These are phyloP conservation scores for Aspergillus asperescens DNA, from an alignment of 495 filamentous ascomycete species.

Conservation along the genomic window DNA sequence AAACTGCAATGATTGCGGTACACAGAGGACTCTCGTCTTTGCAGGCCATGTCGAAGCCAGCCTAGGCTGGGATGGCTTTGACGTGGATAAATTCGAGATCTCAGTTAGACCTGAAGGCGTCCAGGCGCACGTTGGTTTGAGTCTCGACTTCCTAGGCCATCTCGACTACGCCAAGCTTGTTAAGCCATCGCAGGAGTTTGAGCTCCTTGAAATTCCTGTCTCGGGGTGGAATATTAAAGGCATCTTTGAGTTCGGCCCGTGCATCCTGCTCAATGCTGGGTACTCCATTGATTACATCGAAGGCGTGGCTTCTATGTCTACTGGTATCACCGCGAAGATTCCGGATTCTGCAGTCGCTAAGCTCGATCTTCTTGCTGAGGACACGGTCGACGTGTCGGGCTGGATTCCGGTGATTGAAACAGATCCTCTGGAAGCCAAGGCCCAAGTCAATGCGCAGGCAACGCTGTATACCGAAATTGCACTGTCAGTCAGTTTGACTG, in stretches of 20 bases:
- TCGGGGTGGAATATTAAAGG: conserved; percentile 2
- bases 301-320: not conserved
- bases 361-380: not conserved
- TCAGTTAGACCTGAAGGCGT: conserved; percentile 3
- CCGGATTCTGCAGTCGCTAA: conserved; percentile 8
- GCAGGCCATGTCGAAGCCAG: conserved; percentile 10
- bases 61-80: not conserved
- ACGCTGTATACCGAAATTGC: conserved; percentile 9
- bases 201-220: conserved; percentile 4
- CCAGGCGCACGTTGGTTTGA: conserved; percentile 7
- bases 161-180: not conserved
- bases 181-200: not conserved
- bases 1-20: conserved; percentile 10
- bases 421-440: conserved; percentile 2
- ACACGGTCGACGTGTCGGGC: not conserved
- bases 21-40: not conserved
- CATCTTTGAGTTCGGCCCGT: conserved; percentile 4
- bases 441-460: conserved; percentile 3
- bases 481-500: conserved; percentile 3
- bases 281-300: conserved; percentile 6
- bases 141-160: conserved; percentile 1
- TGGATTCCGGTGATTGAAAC: conserved; percentile 8
- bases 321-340: conserved; percentile 6
- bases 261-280: conserved; percentile 4
- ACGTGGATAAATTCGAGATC: conserved; percentile 9